phyloP scores from a whole-genome alignment of 495 filamentous ascomycete genomes.

The Neurospora sp. region DNA sequence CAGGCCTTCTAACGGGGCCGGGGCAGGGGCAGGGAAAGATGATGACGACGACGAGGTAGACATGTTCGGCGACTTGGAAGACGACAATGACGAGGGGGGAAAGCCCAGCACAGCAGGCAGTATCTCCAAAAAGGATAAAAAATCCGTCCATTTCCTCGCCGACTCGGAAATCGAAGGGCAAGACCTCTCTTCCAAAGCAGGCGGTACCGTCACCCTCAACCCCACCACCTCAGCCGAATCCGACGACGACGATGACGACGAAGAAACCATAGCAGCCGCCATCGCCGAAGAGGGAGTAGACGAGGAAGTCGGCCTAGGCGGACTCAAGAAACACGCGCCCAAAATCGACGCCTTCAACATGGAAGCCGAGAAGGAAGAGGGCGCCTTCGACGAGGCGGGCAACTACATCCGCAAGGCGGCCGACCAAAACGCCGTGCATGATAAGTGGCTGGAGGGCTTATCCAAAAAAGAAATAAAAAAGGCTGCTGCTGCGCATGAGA shows the following conservation, averaged over 20 bases:
- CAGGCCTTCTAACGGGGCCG: conserved; percentile 14
- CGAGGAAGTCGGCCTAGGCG: conserved; percentile 80
- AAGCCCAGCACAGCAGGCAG: conserved; percentile 24
- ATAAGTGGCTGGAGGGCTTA: conserved; percentile 83
- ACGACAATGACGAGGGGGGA: conserved; percentile 51
- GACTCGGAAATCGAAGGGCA: conserved; percentile 79
- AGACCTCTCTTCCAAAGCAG: conserved; percentile 59
- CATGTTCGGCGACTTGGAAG: conserved; percentile 79
- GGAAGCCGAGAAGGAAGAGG: conserved; percentile 81
- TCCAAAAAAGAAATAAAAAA: conserved; percentile 87
- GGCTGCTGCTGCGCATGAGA: conserved; percentile 80
- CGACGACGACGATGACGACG: conserved; percentile 58
- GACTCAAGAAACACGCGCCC: conserved; percentile 89
- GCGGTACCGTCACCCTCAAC: conserved; percentile 50
- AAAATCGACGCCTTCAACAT: conserved; percentile 96
- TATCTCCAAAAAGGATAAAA: conserved; percentile 59
- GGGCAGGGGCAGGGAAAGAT: conserved; percentile 10
- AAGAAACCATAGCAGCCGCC: conserved; percentile 57
- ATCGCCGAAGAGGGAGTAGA: conserved; percentile 63
- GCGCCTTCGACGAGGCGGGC: conserved; percentile 77
- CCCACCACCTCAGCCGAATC: conserved; percentile 33
- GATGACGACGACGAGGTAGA: conserved; percentile 70
- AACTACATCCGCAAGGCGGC: conserved; percentile 85
- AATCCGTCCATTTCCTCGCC: conserved; percentile 67
- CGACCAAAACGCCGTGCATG: conserved; percentile 90